phyloP scores from a whole-genome alignment of 345 rosid species.

The Physaria fendleri region DNA sequence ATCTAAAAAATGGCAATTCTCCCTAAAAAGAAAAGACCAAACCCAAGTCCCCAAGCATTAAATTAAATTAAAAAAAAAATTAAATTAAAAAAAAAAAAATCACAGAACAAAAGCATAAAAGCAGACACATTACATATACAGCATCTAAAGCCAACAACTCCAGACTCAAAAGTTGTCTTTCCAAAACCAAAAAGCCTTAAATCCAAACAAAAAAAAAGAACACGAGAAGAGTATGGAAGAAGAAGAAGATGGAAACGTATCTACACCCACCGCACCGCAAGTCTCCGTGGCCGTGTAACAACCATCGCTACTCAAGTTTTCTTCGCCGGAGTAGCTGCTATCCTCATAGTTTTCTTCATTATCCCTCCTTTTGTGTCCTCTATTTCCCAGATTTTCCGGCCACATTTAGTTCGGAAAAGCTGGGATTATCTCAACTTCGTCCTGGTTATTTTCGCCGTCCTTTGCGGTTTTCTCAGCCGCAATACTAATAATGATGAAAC shows the following conservation, averaged over 20 bases:
- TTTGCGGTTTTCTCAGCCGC: slow-evolving; percentile 65
- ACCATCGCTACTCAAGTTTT: slow-evolving; percentile 29
- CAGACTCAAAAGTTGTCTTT: not conserved
- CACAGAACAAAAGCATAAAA: slow-evolving; percentile 20
- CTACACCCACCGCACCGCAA: slow-evolving; percentile 41
- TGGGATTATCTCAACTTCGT: slow-evolving; percentile 76
- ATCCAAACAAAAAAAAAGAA: not conserved
- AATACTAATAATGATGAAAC: slow-evolving; percentile 24
- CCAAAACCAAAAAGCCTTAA: not conserved
- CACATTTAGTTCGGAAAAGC: slow-evolving; percentile 54
- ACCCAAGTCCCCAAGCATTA: slow-evolving; percentile 4
- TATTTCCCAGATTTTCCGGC: slow-evolving; percentile 52
- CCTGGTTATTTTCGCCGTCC: slow-evolving; percentile 67
- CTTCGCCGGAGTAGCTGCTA: slow-evolving; percentile 42
- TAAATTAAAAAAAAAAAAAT: not conserved
- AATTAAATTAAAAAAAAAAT: too few relatives aligned
- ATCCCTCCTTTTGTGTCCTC: slow-evolving; percentile 46
- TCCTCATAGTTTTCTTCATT: slow-evolving; percentile 36
- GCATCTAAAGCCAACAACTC: slow-evolving; percentile 15
- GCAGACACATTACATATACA: slow-evolving; percentile 11
- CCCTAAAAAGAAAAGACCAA: not conserved
- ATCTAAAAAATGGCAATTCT: not conserved
- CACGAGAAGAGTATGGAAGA: not conserved
- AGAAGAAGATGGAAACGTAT: slow-evolving; percentile 39
- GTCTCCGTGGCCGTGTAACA: slow-evolving; percentile 16